Conservation (phyloP, 352 stramenopile species). For the Thalassiosira ordinaria region DNA sequence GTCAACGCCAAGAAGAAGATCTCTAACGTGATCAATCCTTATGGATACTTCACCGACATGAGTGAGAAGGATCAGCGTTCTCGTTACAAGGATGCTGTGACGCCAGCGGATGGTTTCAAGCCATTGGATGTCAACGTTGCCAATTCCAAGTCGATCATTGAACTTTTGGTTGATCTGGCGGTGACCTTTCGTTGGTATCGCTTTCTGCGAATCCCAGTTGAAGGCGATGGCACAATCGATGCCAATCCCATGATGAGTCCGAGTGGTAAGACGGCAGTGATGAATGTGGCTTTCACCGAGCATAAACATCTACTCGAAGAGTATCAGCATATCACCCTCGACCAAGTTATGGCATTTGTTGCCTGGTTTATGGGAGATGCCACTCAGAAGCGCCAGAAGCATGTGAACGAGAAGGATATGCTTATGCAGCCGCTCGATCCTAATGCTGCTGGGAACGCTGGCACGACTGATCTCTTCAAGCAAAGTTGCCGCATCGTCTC, state of each 20-base stretch:
- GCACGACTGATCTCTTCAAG: constrained; percentile 13
- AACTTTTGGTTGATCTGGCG: neutral
- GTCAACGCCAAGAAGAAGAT: too few relatives aligned
- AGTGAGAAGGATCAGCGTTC: too few relatives aligned
- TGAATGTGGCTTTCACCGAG: neutral
- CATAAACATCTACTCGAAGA: constrained; percentile 5
- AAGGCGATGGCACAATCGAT: neutral
- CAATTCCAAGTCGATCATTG: constrained; percentile 6
- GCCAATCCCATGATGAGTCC: too few relatives aligned
- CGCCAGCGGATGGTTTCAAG: neutral
- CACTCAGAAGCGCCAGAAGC: neutral
- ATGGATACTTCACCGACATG: too few relatives aligned
- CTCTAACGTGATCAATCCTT: too few relatives aligned
- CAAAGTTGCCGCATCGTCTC: neutral
- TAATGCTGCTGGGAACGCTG: constrained; percentile 12
- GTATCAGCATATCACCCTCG: neutral
- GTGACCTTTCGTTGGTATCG: neutral
- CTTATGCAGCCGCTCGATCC: constrained; percentile 1
- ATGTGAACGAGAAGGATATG: neutral
- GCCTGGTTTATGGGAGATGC: constrained; percentile 2
- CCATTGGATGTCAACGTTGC: neutral
- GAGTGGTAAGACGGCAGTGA: neutral
- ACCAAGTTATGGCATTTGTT: constrained; percentile 5
- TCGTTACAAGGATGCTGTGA: too few relatives aligned
- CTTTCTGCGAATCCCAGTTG: neutral